A percentile compares a stretch with the other conserved stretches of the same genome.
Evolutionary conservation across 1,284 basidiomycete species (phyloP).

Genomic region (Sanguinoderma infundibulare): DNA sequence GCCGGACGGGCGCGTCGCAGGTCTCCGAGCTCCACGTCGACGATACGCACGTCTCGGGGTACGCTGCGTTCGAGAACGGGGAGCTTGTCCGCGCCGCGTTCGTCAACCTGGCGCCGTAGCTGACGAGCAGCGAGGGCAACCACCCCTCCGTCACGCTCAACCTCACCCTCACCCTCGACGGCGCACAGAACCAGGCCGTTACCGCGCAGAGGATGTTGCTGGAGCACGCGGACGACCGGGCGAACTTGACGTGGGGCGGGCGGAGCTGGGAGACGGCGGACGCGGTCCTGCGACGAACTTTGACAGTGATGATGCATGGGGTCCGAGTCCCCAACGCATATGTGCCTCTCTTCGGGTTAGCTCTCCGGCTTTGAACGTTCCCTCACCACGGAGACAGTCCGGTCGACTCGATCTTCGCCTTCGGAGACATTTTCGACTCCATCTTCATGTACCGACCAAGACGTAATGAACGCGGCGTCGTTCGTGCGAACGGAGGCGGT

Average conservation of each 20-base stretch:
- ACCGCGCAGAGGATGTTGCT: conserved; percentile 30
- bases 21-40: conserved; percentile 58
- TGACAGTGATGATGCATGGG: too few species aligned
- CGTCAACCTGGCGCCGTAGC: conserved; percentile 60
- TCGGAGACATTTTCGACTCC: too few species aligned
- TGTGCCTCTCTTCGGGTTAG: too few species aligned
- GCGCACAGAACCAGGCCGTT: conserved; percentile 41
- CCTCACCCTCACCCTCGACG: conserved; percentile 39
- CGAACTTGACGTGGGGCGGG: conserved; percentile 64
- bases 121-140: conserved; percentile 39
- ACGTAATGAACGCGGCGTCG: too few species aligned
- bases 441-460: too few species aligned
- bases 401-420: too few species aligned
- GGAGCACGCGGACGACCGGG: conserved; percentile 59
- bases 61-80: conserved; percentile 60
- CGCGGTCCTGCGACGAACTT: too few species aligned
- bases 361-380: too few species aligned
- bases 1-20: conserved; percentile 42
- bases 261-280: conserved; percentile 65
- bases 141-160: conserved; percentile 50
- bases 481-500: too few species aligned
- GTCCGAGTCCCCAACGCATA: too few species aligned
- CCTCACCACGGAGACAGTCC: too few species aligned
- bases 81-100: conserved; percentile 54
- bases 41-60: conserved; percentile 58